These are phyloP conservation scores for Dentipellis fragilis DNA, from an alignment of 768 basidiomycete genomes.

Conservation along the genomic window DNA sequence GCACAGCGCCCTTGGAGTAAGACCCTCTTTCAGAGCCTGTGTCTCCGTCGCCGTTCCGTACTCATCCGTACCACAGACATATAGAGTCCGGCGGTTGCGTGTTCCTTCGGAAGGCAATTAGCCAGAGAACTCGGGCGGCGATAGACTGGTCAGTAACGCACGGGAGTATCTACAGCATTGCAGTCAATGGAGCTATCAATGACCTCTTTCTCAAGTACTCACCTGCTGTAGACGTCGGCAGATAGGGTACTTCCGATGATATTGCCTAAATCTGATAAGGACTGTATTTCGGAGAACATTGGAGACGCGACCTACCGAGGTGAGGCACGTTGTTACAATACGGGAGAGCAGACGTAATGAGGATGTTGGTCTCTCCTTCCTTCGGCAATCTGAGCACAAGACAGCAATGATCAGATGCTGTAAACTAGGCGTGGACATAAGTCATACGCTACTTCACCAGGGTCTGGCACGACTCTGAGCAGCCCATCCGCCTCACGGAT, in stretches of 20 bases:
- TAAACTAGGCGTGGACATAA: neutral
- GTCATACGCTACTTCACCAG: slow-evolving; percentile 34
- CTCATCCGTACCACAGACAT: slow-evolving; percentile 97
- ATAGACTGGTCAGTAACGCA: slow-evolving; percentile 24
- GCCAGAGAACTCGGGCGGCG: neutral
- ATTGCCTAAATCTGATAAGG: slow-evolving; percentile 40
- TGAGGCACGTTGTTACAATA: slow-evolving; percentile 98
- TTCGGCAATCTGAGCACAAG: slow-evolving; percentile 50
- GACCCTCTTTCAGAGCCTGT: slow-evolving; percentile 81
- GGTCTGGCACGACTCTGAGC: slow-evolving; percentile 31
- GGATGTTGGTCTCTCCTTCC: slow-evolving; percentile 76
- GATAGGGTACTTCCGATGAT: slow-evolving; percentile 94
- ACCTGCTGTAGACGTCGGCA: slow-evolving; percentile 95
- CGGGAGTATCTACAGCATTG: slow-evolving; percentile 43
- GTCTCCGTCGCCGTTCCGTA: slow-evolving; percentile 99
- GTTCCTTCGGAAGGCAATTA: slow-evolving; percentile 32
- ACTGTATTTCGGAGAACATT: slow-evolving; percentile 5
- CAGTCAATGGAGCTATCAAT: no score
- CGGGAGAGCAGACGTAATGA: slow-evolving; percentile 92
- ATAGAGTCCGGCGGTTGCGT: slow-evolving; percentile 81
- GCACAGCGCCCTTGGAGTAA: slow-evolving; percentile 73
- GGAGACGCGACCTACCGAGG: slow-evolving; percentile 47
- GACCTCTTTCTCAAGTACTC: slow-evolving; percentile 3
- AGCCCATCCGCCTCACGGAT: slow-evolving; percentile 33
- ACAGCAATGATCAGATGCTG: slow-evolving; percentile 2